Evolutionary conservation across 768 basidiomycete genomes (phyloP), one percentile per base, ranked within the genome.

Genomic region (Cantharellus cinnabarinus): DNA sequence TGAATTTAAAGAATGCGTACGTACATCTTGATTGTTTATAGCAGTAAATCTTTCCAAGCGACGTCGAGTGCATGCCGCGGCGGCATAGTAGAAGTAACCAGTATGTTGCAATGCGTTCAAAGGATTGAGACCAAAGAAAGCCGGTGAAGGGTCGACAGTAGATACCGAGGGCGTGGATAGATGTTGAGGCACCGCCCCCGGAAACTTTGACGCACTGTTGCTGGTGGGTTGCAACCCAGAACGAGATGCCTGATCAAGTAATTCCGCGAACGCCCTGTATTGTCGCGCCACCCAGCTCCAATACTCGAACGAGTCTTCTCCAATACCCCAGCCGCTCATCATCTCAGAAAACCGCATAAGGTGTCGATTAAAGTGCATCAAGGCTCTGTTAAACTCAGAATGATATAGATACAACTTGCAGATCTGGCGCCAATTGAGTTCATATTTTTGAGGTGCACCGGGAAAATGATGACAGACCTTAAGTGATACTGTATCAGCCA

Each of bases 271-370:
- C 20, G 90, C 76, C 4, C 93, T 85, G 15, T 65, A 90, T 88
- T 95, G 91, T 67, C 90, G 75, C 4, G 89, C 85, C 59, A 91
- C 75, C 94, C 93, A 99, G 63, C 86, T 87, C 94, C 94, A 97
- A 67, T 83, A 97, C 68, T 98, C 95, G 63, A 88, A 97, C 0
- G 89, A 95, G 66, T 91, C 88, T 65, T 93, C 89, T 14, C 91
- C 93, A 59, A 97, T 97, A 4, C 89, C 88, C 94, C 95, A 97
- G 0, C 84, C 83, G 20, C 85, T 73, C 3, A 86, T 85, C 63
- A 99, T 80, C 65, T 90, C 88, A 3, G 82, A 77, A 64, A 95
- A 94, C 62, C 80, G 80, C 41, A 82, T 79, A 61, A 94, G 77
- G 66, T 99, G 95, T 7, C 80, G 77, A 61, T 82, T 84, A 68